These are phyloP conservation scores for Eutypella sp. DNA, from an alignment of 2,329 filamentous ascomycete species.

Conservation along the genomic window DNA sequence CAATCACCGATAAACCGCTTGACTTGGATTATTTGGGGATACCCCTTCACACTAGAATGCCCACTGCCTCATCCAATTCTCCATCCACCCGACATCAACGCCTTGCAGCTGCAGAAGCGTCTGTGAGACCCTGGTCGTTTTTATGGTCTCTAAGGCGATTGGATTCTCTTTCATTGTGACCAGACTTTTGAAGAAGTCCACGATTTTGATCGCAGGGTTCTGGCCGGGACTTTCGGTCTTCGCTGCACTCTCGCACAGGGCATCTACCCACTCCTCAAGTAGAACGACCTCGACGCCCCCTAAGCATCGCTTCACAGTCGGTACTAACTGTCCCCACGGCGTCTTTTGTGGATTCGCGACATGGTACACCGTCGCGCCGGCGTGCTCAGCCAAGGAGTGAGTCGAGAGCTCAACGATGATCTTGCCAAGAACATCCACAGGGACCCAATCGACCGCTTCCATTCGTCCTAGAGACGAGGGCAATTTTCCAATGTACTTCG, in stretches of 20 bases:
- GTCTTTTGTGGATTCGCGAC: constrained; percentile 11
- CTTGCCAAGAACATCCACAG: constrained; percentile 11
- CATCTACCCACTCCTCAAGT: constrained; percentile 9
- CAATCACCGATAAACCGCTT: neutral
- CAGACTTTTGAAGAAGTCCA: constrained; percentile 11
- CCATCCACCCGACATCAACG: constrained; percentile 6
- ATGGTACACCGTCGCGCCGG: constrained; percentile 13
- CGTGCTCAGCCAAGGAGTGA: neutral
- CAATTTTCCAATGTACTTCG: constrained; percentile 15
- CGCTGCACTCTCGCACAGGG: constrained; percentile 11
- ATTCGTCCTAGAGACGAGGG: constrained; percentile 12
- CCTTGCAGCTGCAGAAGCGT: constrained; percentile 5
- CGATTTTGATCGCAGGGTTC: constrained; percentile 11
- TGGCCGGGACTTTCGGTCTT: neutral
- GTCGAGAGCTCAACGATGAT: constrained; percentile 13
- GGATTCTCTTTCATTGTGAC: neutral
- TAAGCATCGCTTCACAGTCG: constrained; percentile 4
- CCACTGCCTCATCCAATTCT: constrained; percentile 15
- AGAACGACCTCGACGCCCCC: constrained; percentile 5
- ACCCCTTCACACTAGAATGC: constrained; percentile 1
- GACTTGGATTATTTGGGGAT: neutral
- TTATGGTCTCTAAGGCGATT: constrained; percentile 4
- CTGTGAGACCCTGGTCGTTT: constrained; percentile 2
- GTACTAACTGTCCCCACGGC: constrained; percentile 10
- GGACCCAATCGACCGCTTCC: constrained; percentile 14